A percentile compares a stretch with the other conserved stretches of the same genome.
These are phyloP conservation scores for Hypoxylon trugodes DNA, from an alignment of 495 filamentous ascomycete species.

Conservation along the genomic window DNA sequence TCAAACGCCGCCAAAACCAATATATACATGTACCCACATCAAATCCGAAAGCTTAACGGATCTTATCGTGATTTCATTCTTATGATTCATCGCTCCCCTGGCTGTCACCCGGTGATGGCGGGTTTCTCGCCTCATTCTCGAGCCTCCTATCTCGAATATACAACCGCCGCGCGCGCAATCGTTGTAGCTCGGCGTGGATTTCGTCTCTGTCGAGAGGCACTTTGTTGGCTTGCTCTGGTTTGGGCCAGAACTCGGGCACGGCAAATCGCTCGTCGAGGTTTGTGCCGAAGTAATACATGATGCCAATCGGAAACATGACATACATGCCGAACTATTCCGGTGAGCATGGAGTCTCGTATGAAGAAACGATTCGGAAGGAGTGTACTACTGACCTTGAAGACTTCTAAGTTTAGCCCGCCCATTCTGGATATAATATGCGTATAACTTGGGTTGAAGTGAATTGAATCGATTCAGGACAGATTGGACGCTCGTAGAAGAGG, in stretches of 20 bases:
- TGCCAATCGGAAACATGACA: constrained; percentile 96
- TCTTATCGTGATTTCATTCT: not conserved
- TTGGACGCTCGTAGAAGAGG: not conserved
- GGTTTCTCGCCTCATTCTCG: constrained; percentile 58
- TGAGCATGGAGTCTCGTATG: not conserved
- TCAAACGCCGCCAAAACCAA: constrained; percentile 30
- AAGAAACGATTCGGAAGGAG: constrained; percentile 5
- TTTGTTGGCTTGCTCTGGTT: constrained; percentile 81
- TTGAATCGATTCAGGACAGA: constrained; percentile 14
- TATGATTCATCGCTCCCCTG: constrained; percentile 18
- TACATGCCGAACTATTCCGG: constrained; percentile 90
- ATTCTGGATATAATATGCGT: constrained; percentile 55
- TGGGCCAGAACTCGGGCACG: constrained; percentile 94
- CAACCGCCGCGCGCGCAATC: constrained; percentile 69
- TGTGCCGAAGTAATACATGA: constrained; percentile 99
- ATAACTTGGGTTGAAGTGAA: constrained; percentile 18
- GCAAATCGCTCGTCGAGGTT: constrained; percentile 93
- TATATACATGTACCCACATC: constrained; percentile 13
- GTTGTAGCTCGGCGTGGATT: constrained; percentile 77
- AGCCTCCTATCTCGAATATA: constrained; percentile 67
- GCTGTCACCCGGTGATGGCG: constrained; percentile 45
- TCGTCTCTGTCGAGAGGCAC: constrained; percentile 91
- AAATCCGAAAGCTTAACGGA: not conserved
- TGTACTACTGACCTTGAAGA: constrained; percentile 82
- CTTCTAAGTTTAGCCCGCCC: constrained; percentile 91